Base-by-base conservation (phyloP, 306 rosid species). In the Vigna nakashimae region DNA sequence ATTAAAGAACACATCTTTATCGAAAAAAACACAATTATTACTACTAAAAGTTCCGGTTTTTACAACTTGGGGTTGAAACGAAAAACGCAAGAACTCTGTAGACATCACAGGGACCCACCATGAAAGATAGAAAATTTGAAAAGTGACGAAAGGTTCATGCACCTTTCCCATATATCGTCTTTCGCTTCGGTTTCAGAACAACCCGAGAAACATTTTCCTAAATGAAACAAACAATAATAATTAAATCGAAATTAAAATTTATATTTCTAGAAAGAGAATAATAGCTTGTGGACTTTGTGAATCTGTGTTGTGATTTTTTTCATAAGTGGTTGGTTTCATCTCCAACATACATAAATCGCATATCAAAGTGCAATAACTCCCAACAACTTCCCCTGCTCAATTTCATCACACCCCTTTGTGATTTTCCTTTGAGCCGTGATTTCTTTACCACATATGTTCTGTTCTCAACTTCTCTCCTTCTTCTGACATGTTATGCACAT, bases 71-170 rank as follows among this genome's bases (percentile, higher is more conserved):
- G n/a, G 16, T 5, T 13, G 30, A 42, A 42, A 9, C 0, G 2
- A 7, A 40, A 40, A 28, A 65, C 42, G 58, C 49, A 71, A 26
- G 4, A 22, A 57, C 40, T 16, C 30, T 26, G 0, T 0, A n/a
- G 15, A 24, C 43, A 67, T 28, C 28, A 73, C 4, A 10, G 65
- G 86, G 87, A 13, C 60, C 86, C 84, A 78, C 82, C 62, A 30
- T 1, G 45, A 62, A 51, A 42, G 30, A 12, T 17, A 60, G 59
- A 71, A 70, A 65, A 45, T 9, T 20, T 62, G 60, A 45, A 76
- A 53, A 52, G 65, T 69, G 49, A 24, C 10, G 53, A 38, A 62
- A 75, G 52, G 84, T 86, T 75, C 89, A 79, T 79, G 89, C 84
- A 86, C 32, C 89, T 79, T 71, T 72, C 80, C 84, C 79, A 36